A percentile compares a stretch with the other conserved stretches of the same genome.
These are phyloP conservation scores for Lentinula boryana DNA, from an alignment of 768 basidiomycete species.

Conservation along the genomic window DNA sequence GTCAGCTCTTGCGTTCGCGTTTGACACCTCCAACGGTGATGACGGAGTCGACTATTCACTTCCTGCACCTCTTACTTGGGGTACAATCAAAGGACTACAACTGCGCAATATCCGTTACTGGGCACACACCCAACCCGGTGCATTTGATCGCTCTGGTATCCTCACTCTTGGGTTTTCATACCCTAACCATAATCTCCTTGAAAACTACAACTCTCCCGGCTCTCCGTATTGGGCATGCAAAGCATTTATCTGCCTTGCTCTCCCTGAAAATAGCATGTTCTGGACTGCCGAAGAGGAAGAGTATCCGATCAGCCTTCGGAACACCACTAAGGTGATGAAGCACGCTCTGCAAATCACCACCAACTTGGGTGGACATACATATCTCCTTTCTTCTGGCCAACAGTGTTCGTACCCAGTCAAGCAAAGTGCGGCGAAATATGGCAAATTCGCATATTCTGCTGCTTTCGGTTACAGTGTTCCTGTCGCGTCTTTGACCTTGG, in stretches of 20 bases:
- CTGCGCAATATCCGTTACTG: slow-evolving; percentile 71
- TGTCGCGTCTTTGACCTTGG: slow-evolving; percentile 36
- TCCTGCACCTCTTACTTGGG: slow-evolving; percentile 69
- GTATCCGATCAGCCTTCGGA: slow-evolving; percentile 45
- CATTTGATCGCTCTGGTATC: slow-evolving; percentile 57
- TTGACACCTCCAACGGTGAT: slow-evolving; percentile 29
- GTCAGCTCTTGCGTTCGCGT: slow-evolving; percentile 68
- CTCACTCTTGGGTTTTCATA: slow-evolving; percentile 68
- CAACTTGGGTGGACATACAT: slow-evolving; percentile 59
- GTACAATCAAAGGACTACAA: slow-evolving; percentile 66
- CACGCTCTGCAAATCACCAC: slow-evolving; percentile 67
- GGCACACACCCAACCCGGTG: slow-evolving; percentile 52
- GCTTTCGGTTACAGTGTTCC: slow-evolving; percentile 75
- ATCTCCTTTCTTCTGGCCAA: slow-evolving; percentile 71
- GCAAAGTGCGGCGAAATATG: slow-evolving; percentile 74
- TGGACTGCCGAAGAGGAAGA: slow-evolving; percentile 65
- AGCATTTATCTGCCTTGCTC: slow-evolving; percentile 61
- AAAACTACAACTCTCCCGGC: slow-evolving; percentile 76
- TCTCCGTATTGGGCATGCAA: slow-evolving; percentile 83
- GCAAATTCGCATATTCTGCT: slow-evolving; percentile 72
- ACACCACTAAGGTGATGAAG: slow-evolving; percentile 43
- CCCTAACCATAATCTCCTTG: slow-evolving; percentile 69
- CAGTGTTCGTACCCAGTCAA: slow-evolving; percentile 76
- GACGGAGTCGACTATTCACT: slow-evolving; percentile 23
- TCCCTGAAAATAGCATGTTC: slow-evolving; percentile 65